Evolutionary conservation across 2,329 filamentous ascomycete genomes (phyloP).

Genomic region (Akanthomyces uredinophilus): DNA sequence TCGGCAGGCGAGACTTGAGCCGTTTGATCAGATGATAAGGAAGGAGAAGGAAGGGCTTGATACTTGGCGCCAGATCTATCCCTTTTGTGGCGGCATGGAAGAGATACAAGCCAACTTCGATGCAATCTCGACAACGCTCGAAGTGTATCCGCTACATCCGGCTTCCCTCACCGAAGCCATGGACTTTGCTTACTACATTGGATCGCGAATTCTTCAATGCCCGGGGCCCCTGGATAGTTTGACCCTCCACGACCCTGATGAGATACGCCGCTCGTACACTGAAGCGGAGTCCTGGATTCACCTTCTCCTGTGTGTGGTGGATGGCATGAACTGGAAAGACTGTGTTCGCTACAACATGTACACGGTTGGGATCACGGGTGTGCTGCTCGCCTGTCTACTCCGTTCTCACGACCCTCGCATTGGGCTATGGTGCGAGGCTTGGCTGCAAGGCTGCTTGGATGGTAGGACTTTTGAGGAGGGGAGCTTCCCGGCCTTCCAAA

Average conservation of each 20-base stretch:
- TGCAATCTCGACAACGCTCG: not conserved
- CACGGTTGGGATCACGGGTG: constrained; percentile 20
- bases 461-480: constrained; percentile 20
- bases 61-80: not conserved
- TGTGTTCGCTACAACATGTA: constrained; percentile 21
- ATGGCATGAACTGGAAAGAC: constrained; percentile 21
- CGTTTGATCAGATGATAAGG: not conserved
- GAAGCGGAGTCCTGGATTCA: constrained; percentile 17
- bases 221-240: constrained; percentile 6
- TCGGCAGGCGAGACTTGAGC: not conserved
- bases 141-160: constrained; percentile 14
- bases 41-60: not conserved
- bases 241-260: not conserved
- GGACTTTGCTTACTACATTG: constrained; percentile 19
- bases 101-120: not conserved
- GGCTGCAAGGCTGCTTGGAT: constrained; percentile 17
- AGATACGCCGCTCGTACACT: not conserved
- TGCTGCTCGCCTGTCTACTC: constrained; percentile 19
- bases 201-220: constrained; percentile 16
- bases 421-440: constrained; percentile 20
- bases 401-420: constrained; percentile 11
- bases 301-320: constrained; percentile 21
- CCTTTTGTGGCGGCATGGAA: not conserved
- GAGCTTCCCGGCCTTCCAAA: constrained; percentile 20
- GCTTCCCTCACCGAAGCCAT: constrained; percentile 17